Base-by-base conservation (phyloP, 1,284 basidiomycete species). In the Cutaneotrichosporon sp. region DNA sequence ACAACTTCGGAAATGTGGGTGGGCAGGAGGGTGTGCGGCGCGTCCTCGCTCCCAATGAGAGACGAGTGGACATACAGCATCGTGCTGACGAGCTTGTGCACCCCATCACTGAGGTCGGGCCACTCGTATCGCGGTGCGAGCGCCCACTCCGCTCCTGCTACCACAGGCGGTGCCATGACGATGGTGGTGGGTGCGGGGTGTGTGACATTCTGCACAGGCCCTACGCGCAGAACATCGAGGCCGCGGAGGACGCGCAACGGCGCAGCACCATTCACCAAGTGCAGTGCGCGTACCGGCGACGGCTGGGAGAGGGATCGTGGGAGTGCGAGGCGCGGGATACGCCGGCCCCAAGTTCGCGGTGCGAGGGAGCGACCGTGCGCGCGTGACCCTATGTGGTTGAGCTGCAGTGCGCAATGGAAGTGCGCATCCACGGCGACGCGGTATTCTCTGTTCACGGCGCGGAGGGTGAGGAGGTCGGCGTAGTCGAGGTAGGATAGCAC, bases 21-120 rank as follows among this genome's bases (percentile, higher is more conserved):
- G 2, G 53, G 53, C n/a, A 40, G 53, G 36, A 56, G 53, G 10
- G 36, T 40, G n/a, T 38, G 53, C n/a, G 53, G 53, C 36, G 53
- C 53, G 21, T 56, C 34, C 36, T 40, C 53, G 1, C 34, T 56
- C 10, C 53, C 53, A 10, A 56, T n/a, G 4, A 56, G 53, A n/a
- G 53, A 36, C 10, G 53, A 10, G 21, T 56, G 53, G 21, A 21
- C 53, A 21, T 56, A 56, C 11, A 38, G 53, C 10, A 56, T 13
- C 1, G 34, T 18, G 36, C 34, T 34, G 21, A 56, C 53, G 9
- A 56, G 53, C 14, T 38, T 36, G 32, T 11, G 18, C n/a, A 56
- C 53, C n/a, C 53, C 53, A 34, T 56, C 53, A 1, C 53, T 34
- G 36, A 56, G 21, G 32, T 18, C 53, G 9, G 53, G 53, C 34